These are phyloP conservation scores for Cyamopsis tetragonoloba DNA, from an alignment of 306 rosid species.

Conservation along the genomic window DNA sequence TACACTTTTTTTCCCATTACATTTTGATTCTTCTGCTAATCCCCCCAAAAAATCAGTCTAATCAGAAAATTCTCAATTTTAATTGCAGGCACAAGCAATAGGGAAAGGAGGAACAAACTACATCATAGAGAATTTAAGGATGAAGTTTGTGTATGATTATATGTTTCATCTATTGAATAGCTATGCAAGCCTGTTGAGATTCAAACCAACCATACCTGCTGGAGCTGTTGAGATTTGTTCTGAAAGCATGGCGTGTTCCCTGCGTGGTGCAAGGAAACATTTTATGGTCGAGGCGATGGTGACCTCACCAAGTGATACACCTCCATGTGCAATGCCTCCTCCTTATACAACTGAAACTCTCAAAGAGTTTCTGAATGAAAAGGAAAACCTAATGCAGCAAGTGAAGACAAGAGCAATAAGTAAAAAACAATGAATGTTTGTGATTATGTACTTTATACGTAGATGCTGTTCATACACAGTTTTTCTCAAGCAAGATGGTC, in stretches of 20 bases:
- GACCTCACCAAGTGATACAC: conserved; percentile 29
- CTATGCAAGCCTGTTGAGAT: conserved; percentile 43
- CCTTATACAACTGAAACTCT: conserved; percentile 30
- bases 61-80: neutral
- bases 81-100: conserved; percentile 36
- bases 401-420: neutral
- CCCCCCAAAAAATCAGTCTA: neutral
- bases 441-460: neutral
- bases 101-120: conserved; percentile 32
- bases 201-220: conserved; percentile 36
- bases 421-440: neutral
- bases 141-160: conserved; percentile 50
- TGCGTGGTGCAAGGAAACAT: neutral
- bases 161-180: conserved; percentile 36
- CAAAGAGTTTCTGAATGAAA: neutral
- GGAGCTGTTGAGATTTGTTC: conserved; percentile 38
- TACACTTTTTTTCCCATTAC: no score
- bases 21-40: neutral
- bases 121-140: conserved; percentile 32
- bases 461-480: neutral
- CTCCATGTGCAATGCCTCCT: conserved; percentile 44
- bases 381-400: neutral
- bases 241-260: conserved; percentile 23
- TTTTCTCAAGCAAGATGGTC: neutral
- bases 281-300: conserved; percentile 36